phyloP scores from a whole-genome alignment of 2,329 filamentous ascomycete species.

The Colletotrichum lentis region DNA sequence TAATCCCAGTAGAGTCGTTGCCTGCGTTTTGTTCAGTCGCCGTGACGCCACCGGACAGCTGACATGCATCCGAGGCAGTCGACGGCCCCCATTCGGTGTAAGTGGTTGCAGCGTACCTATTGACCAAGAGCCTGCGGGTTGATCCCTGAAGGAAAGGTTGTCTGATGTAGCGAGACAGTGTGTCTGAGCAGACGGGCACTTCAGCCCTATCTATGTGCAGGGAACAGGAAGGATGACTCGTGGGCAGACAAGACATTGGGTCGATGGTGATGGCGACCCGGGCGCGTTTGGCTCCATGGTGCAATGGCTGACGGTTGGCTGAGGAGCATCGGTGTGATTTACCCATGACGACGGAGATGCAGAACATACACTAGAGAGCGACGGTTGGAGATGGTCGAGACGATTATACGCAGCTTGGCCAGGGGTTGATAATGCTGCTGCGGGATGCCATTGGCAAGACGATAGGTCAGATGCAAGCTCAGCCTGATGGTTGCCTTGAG shows the following conservation, averaged over 20 bases:
- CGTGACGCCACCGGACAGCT: not conserved
- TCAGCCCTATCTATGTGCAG: conserved; percentile 32
- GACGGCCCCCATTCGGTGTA: not conserved
- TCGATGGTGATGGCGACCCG: not conserved
- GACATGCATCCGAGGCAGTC: not conserved
- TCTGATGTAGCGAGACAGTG: conserved; percentile 22
- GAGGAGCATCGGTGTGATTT: not conserved
- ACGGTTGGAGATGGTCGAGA: conserved; percentile 11
- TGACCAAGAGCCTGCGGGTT: conserved; percentile 5
- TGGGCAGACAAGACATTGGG: conserved; percentile 12
- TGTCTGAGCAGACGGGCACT: not conserved
- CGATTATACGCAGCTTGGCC: conserved; percentile 13
- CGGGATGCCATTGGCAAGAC: not conserved
- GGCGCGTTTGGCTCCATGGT: conserved; percentile 1
- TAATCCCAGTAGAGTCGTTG: not conserved
- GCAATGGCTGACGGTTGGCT: conserved; percentile 24
- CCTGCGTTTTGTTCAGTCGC: not conserved
- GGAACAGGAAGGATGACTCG: not conserved
- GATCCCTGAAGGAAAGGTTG: conserved; percentile 23
- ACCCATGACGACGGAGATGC: conserved; percentile 7
- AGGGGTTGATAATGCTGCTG: conserved; percentile 2
- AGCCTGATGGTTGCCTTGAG: conserved; percentile 17
- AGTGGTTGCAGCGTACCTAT: not conserved
- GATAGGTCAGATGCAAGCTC: conserved; percentile 3
- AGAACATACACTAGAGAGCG: not conserved